phyloP scores from a whole-genome alignment of 202 grass and related monocot genomes.

The Saccharum hybrid region DNA sequence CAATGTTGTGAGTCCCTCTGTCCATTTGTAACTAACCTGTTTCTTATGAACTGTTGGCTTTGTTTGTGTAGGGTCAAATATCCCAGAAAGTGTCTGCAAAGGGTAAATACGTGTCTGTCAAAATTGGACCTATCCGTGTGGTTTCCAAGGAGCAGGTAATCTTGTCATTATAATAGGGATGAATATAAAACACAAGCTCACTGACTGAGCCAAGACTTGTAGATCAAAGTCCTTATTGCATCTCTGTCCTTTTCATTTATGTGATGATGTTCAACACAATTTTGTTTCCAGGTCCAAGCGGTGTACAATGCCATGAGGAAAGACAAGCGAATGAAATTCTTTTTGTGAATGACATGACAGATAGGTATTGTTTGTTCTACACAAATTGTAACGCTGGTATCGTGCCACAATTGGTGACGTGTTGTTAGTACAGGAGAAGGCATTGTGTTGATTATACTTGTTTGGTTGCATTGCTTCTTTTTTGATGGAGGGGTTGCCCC shows the following conservation, averaged over 20 bases:
- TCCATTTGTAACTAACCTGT: not conserved
- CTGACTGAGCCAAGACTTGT: not conserved
- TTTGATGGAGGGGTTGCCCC: too few species aligned
- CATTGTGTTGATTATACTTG: not conserved
- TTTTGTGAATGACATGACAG: conserved; percentile 56
- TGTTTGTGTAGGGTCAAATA: conserved; percentile 59
- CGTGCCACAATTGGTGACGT: not conserved
- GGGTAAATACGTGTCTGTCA: conserved; percentile 58
- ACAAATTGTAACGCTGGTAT: not conserved
- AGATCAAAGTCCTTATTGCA: not conserved
- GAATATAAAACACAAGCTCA: not conserved
- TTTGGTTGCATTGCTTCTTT: not conserved
- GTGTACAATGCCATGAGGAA: conserved; percentile 86
- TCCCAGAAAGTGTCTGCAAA: conserved; percentile 71
- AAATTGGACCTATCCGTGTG: conserved; percentile 67
- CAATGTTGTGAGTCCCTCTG: not conserved
- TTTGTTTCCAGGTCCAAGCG: conserved; percentile 64
- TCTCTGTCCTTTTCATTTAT: not conserved
- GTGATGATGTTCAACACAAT: not conserved
- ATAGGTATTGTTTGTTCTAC: not conserved
- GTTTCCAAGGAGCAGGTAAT: conserved; percentile 78
- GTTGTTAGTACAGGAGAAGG: not conserved
- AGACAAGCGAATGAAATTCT: conserved; percentile 83
- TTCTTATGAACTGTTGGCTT: not conserved
- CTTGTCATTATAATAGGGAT: not conserved